Base-by-base conservation (phyloP, 225 moss, liverwort and hornwort species). In the Lunularia cruciata region DNA sequence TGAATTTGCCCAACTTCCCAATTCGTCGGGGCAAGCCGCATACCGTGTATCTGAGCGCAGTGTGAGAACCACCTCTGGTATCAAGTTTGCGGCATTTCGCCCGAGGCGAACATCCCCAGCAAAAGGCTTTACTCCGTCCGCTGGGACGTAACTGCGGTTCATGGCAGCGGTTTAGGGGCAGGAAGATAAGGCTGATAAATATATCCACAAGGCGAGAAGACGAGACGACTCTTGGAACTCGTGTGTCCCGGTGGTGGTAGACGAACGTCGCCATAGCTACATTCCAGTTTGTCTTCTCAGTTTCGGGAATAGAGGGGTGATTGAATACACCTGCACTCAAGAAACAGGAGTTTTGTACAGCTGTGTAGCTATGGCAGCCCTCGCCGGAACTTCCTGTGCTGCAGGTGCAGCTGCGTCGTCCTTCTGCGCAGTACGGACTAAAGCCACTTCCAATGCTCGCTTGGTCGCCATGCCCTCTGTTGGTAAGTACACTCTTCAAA, bases 131-230 rank as follows among this genome's bases (percentile, higher is more conserved):
- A n/a, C n/a, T n/a, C n/a, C n/a, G n/a, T n/a, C n/a, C n/a, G n/a
- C n/a, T n/a, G n/a, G n/a, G n/a, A n/a, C n/a, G n/a, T n/a, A n/a
- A n/a, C n/a, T n/a, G n/a, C n/a, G n/a, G n/a, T n/a, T n/a, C n/a
- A n/a, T n/a, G n/a, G n/a, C n/a, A n/a, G n/a, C n/a, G n/a, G n/a
- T n/a, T n/a, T n/a, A n/a, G n/a, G n/a, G n/a, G n/a, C n/a, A n/a
- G n/a, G n/a, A n/a, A 58, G 58, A 58, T 58, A 58, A 58, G 58
- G 58, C 58, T 58, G 58, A 26, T 14, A 58, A 32, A 12, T 14
- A 31, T 58, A 58, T 58, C 58, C 58, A 58, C 58, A 58, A 26
- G 53, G 3, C 25, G 8, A 26, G 53, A 53, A 53, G 53, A 8
- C 10, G 13, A 26, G 53, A 26, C 53, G 3, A 9, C 1, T 23